Evolutionary conservation across 306 rosid genomes (phyloP).

Genomic region (Vicia sativa): DNA sequence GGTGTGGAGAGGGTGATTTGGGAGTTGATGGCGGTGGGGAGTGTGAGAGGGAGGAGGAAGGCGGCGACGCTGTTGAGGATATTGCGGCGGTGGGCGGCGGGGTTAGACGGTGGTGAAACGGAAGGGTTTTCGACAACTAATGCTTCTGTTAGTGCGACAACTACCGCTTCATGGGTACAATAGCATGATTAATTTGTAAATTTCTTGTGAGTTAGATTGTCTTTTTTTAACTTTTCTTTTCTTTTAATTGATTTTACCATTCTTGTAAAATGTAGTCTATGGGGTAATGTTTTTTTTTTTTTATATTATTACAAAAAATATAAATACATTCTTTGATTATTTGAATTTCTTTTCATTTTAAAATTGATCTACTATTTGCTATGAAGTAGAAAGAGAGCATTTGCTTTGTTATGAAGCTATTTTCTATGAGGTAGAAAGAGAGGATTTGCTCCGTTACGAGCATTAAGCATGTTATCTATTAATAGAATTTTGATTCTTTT

Average conservation of each 20-base stretch:
- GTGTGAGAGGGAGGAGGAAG: conserved; percentile 70
- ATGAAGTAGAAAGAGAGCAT: neutral
- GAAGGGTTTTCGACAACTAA: conserved; percentile 46
- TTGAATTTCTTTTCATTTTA: neutral
- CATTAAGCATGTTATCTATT: too few species aligned
- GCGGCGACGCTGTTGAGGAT: conserved; percentile 83
- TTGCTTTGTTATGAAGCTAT: too few species aligned
- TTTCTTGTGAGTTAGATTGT: conserved; percentile 1
- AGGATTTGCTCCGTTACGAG: too few species aligned
- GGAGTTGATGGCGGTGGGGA: conserved; percentile 86
- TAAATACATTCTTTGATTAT: conserved; percentile 39
- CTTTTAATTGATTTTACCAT: conserved; percentile 6
- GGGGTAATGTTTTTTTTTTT: conserved; percentile 7
- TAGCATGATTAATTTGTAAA: conserved; percentile 40
- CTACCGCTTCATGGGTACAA: conserved; percentile 13
- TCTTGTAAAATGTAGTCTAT: conserved; percentile 33
- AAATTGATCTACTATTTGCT: conserved; percentile 6
- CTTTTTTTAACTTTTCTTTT: neutral
- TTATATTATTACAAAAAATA: neutral
- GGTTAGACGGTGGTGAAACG: conserved; percentile 46
- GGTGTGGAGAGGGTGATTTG: conserved; percentile 86
- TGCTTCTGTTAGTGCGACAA: conserved; percentile 26
- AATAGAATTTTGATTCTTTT: too few species aligned
- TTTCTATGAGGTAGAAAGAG: too few species aligned
- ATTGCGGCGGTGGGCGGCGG: conserved; percentile 88